phyloP scores from a whole-genome alignment of 768 basidiomycete genomes.

The Naganishia onofrii region DNA sequence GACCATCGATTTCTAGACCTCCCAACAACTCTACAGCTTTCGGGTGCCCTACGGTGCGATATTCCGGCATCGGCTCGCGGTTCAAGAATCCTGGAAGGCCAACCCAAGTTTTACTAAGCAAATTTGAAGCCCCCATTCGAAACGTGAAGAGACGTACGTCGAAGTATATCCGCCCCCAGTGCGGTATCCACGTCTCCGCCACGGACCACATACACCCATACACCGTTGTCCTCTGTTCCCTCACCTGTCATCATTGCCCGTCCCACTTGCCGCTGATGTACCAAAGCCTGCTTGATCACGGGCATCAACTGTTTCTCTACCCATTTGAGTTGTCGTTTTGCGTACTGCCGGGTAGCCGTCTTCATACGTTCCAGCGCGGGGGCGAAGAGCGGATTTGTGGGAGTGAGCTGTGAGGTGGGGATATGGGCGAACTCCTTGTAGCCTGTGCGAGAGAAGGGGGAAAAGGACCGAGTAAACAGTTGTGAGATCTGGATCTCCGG shows the following conservation, averaged over 20 bases:
- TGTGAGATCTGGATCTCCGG: no score
- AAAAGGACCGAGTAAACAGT: no score
- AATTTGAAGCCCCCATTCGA: no score
- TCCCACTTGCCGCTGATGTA: slow-evolving; percentile 37
- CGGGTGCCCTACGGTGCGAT: slow-evolving; percentile 46
- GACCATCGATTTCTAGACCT: no score
- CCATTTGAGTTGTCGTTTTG: slow-evolving; percentile 88
- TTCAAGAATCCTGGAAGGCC: slow-evolving; percentile 61
- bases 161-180: slow-evolving; percentile 64
- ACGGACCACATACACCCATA: slow-evolving; percentile 43
- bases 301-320: slow-evolving; percentile 85
- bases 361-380: slow-evolving; percentile 77
- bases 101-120: no score
- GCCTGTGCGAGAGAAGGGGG: no score
- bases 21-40: slow-evolving; percentile 36
- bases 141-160: slow-evolving; percentile 50
- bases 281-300: slow-evolving; percentile 60
- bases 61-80: slow-evolving; percentile 59
- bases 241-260: no score
- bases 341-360: slow-evolving; percentile 80
- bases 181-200: slow-evolving; percentile 61
- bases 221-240: slow-evolving; percentile 33
- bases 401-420: slow-evolving; percentile 48
- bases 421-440: slow-evolving; percentile 85
- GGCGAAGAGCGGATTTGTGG: slow-evolving; percentile 54